A percentile compares a stretch with the other conserved stretches of the same genome.
phyloP scores from a whole-genome alignment of 225 moss, liverwort and hornwort species.

The Polytrichum formosum region DNA sequence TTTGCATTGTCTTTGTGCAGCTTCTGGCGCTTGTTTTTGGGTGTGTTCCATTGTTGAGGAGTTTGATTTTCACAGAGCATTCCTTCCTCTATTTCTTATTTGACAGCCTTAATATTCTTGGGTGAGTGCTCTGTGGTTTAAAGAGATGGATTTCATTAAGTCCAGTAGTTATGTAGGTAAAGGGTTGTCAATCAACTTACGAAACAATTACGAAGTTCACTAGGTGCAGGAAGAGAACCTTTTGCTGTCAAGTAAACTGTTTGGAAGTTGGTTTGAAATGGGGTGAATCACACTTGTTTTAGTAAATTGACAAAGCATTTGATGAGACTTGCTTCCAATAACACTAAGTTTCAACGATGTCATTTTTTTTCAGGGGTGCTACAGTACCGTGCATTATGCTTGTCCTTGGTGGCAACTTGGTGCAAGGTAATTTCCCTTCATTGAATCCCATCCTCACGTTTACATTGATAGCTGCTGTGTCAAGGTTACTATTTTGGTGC shows the following conservation, averaged over 20 bases:
- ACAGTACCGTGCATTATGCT: constrained; percentile 98
- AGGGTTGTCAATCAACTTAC: neutral
- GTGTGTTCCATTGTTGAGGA: constrained; percentile 50
- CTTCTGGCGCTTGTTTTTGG: constrained; percentile 55
- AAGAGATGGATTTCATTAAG: no score
- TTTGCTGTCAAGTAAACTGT: neutral
- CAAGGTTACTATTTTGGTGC: no score
- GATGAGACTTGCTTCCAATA: neutral
- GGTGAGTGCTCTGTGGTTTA: constrained; percentile 33
- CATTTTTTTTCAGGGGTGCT: constrained; percentile 64
- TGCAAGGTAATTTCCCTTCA: constrained; percentile 46
- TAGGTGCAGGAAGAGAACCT: neutral
- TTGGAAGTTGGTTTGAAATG: no score
- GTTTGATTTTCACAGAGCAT: constrained; percentile 55
- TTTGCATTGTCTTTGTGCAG: constrained; percentile 25
- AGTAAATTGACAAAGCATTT: no score
- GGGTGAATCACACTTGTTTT: no score
- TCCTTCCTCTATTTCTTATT: constrained; percentile 71
- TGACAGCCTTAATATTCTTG: constrained; percentile 87
- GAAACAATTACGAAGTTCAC: neutral
- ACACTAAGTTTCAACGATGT: neutral
- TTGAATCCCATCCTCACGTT: no score
- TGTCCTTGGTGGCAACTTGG: constrained; percentile 84
- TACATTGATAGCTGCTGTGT: no score
- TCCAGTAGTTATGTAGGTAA: no score